phyloP scores from a whole-genome alignment of 169 alveolate genomes.

The Plasmodium sp. region DNA sequence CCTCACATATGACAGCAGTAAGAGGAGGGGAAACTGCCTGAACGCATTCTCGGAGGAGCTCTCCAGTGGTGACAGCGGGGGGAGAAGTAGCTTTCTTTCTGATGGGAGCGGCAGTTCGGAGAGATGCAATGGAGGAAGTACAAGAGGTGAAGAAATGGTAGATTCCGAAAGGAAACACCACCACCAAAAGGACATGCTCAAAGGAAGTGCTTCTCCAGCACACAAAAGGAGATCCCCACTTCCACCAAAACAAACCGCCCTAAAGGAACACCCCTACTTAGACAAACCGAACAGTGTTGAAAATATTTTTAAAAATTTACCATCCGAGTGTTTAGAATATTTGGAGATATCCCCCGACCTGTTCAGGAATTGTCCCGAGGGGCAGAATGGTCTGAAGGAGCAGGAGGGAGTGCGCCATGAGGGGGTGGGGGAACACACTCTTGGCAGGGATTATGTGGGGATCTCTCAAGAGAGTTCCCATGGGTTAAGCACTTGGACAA shows the following conservation, averaged over 20 bases:
- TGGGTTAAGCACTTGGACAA: not conserved
- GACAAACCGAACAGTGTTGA: not conserved
- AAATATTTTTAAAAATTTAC: slow-evolving; percentile 49
- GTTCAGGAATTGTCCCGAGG: not conserved
- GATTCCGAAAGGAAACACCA: not conserved
- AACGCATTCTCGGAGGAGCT: not conserved
- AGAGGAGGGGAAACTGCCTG: slow-evolving; percentile 1
- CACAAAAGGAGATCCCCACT: not conserved
- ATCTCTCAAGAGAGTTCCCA: not conserved
- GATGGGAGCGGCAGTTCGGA: not conserved
- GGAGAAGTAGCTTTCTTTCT: not conserved
- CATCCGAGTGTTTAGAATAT: slow-evolving; percentile 61
- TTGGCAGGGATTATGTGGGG: not conserved
- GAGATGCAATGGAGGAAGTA: not conserved
- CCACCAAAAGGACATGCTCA: not conserved
- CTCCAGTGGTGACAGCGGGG: not conserved
- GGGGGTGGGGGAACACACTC: not conserved
- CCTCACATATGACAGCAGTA: not conserved
- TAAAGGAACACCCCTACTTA: not conserved
- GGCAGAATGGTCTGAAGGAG: not conserved
- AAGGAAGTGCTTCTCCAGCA: not conserved
- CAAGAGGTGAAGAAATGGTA: not conserved
- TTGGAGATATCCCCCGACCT: slow-evolving; percentile 29
- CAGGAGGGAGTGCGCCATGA: not conserved
- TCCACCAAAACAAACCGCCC: not conserved